Base-by-base conservation (phyloP, 106 monocot species). In the Xerophyta viscosa region DNA sequence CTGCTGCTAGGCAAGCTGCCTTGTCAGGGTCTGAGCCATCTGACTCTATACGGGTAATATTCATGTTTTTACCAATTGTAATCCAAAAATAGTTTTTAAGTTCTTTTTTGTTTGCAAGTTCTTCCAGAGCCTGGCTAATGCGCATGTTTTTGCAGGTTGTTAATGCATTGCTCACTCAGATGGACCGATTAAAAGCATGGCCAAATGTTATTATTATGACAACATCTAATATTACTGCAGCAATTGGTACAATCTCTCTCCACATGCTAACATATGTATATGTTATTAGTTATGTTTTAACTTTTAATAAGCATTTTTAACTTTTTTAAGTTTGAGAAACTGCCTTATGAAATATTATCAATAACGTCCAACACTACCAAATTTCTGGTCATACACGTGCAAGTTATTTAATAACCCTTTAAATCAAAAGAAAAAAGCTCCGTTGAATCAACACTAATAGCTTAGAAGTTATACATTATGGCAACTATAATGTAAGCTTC, bases 21-120 rank as follows among this genome's bases (percentile, higher is more conserved):
- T 64, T 99, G 28, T 99, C 98, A 70, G 98, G 98, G 41, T 90
- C 90, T 39, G 98, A 99, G 66, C 90, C 90, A 42, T 99, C 90
- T 57, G 98, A 99, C 46, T 99, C 98, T 15, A 90, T 99, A 60
- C 73, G 98, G 74, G 98, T 98, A 71, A 31, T 48, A 8, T 17
- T 29, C 66, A 30, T 33, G 0, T 26, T 39, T 39, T 46, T 19
- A 7, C 1, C 15, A 17, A 53, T 12, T 57, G 41, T 29, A 15
- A 46, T 56, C 27, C 23, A 14, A 20, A 24, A 26, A 24, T 50
- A 7, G 24, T 24, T 6, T 50, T 14, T 27, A 50, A 14, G 10
- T 50, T 24, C 5, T 26, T 14, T 10, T 14, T 50, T 0, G 27
- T 7, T 26, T 10, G 33, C 5, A 10, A 6, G 5, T 33, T 33